Conservation (phyloP, 2,329 filamentous ascomycete genomes). For the Colletotrichum cuscutae region DNA sequence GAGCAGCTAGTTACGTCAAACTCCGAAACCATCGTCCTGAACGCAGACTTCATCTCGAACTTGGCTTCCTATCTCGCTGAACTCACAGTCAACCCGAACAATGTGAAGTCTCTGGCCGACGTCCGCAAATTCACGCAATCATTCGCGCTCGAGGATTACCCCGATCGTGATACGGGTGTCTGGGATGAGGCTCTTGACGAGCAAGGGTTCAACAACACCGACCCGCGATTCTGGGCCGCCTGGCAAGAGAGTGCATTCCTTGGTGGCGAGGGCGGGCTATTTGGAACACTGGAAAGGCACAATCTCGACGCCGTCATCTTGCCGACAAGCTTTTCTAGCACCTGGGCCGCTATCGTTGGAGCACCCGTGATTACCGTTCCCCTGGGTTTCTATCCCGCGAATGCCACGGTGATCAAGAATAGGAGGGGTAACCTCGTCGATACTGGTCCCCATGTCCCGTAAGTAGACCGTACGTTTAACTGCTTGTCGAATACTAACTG, state of each 20-base stretch:
- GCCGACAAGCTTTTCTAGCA: slow-evolving; percentile 54
- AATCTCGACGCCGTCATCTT: slow-evolving; percentile 69
- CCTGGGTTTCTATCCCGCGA: slow-evolving; percentile 56
- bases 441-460: slow-evolving; percentile 36
- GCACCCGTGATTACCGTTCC: slow-evolving; percentile 70
- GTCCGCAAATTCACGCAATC: slow-evolving; percentile 65
- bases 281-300: slow-evolving; percentile 65
- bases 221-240: slow-evolving; percentile 64
- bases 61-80: slow-evolving; percentile 65
- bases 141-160: slow-evolving; percentile 66
- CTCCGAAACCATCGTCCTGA: slow-evolving; percentile 53
- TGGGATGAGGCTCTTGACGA: slow-evolving; percentile 64
- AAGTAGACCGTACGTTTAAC: background rate
- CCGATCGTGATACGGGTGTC: slow-evolving; percentile 64
- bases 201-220: slow-evolving; percentile 65
- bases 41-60: slow-evolving; percentile 68
- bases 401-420: slow-evolving; percentile 31
- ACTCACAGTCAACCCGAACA: slow-evolving; percentile 66
- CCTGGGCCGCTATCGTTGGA: slow-evolving; percentile 38
- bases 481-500: background rate
- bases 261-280: slow-evolving; percentile 68
- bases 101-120: slow-evolving; percentile 61
- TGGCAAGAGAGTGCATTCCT: slow-evolving; percentile 65
- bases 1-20: slow-evolving; percentile 40
- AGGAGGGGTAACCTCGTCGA: slow-evolving; percentile 31